Evolutionary conservation across 495 filamentous ascomycete genomes (phyloP), one percentile per base, ranked within the genome.

Genomic region (Cladorrhinum samala): DNA sequence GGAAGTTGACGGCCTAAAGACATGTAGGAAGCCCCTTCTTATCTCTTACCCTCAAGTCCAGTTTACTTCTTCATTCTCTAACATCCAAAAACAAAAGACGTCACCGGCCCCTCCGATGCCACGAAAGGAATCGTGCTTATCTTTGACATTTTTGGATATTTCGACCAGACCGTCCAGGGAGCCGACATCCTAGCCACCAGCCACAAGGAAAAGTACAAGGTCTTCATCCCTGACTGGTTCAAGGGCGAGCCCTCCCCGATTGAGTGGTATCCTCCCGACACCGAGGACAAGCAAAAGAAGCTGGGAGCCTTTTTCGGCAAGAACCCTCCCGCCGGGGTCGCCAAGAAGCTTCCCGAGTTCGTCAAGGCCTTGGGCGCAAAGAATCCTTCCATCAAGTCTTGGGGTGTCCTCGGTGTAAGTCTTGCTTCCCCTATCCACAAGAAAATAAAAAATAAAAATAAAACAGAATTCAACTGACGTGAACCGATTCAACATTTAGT

Each of bases 371-470:
- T 88, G 33, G 62, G 66, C 58, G 73, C 61, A 58, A 78, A 72
- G 72, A 70, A 77, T 72, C 74, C 78, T 13, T 68, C 69, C 24
- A 83, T 94, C 60, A 74, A 84, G 61, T 84, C 79, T 25, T 96
- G 89, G 89, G 90, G 76, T n/a, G 76, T 89, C 52, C 66, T 96
- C n/a, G 92, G 92, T 13, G 77, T 80, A 70, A 53, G 77, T 27
- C 41, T 50, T 7, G 6, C 14, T 21, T 14, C 16, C 38, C 21
- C 9, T 14, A 36, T 3, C 16, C 6, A 14, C 21, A 33, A 14
- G 9, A 36, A 19, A 9, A 38, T 38, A 27, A 53, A 20, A 5
- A 43, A n/a, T n/a, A n/a, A n/a, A n/a, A n/a, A n/a, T n/a, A n/a
- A n/a, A n/a, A n/a, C n/a, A n/a, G n/a, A n/a, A n/a, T n/a, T n/a